Base-by-base conservation (phyloP, 257 asterid species). In the Solanum rostratum region DNA sequence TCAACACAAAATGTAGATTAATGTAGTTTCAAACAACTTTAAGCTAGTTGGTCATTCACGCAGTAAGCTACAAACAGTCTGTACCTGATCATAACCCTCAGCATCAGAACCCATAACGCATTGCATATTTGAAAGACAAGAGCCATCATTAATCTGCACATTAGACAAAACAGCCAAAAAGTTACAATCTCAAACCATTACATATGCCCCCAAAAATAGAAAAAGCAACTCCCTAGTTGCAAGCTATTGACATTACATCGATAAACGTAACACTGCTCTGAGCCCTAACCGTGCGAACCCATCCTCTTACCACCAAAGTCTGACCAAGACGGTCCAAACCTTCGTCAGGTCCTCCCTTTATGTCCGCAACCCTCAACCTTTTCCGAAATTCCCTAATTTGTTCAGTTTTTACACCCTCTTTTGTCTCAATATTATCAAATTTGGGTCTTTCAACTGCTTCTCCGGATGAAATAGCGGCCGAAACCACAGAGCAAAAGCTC, bases 61-160 rank as follows among this genome's bases (percentile, higher is more conserved):
- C 81, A 46, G 60, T 4, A 74, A 24, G 60, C 24, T 74, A 24
- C 1, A 24, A 15, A 73, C 10, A 24, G 50, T 62, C 3, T 11
- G 62, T 88, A 96, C 99, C 98, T 93, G 97, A 91, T 94, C 97
- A 88, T 94, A 95, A 55, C 98, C 98, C 66, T 94, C 95, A 1
- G 97, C 91, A 81, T 95, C 98, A 39, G 97, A 89, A 82, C 88
- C 89, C 92, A 97, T 86, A 50, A 95, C 98, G 54, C 99, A 96
- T 95, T 96, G 99, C 98, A 96, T 92, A 86, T 92, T 96, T 0
- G 98, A 95, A 84, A 95, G 95, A 88, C 99, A 95, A 24, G 99
- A 97, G 43, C 99, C 99, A 90, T 97, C 99, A 82, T 96, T 96
- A 76, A 96, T 94, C 99, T 96, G 87, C 79, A 85, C 85, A 90